Evolutionary conservation across 2,329 filamentous ascomycete species (phyloP), one percentile per base, ranked within the genome.

Genomic region (Colletotrichum tropicale): DNA sequence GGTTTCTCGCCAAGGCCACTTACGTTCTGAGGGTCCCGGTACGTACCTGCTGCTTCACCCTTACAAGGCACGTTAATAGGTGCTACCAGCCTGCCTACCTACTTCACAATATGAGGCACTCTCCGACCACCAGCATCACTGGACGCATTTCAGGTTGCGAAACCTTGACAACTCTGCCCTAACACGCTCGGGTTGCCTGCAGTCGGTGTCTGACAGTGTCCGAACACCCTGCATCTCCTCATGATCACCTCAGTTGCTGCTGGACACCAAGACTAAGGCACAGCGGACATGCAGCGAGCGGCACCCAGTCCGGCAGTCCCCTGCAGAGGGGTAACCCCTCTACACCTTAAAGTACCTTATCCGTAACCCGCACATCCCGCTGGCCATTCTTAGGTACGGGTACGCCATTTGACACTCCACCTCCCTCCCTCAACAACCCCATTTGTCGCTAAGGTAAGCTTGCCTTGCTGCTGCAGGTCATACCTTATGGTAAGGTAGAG

Each of bases 1-100:
- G 73, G 73, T 75, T 72, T 72, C 72, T 69, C 73, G 73, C 73
- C 55, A 56, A 75, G 67, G 56, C 72, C 21, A 71, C 34, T 28
- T 43, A 52, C 61, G 34, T 48, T n/a, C 64, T 36, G 62, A 75
- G 72, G 69, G 62, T 72, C 72, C 15, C 15, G 62, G 72, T 75
- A 75, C 73, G 73, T 75, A 75, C 69, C 68, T 32, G 32, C 61
- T 30, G 36, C 64, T 30, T 16, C 48, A 52, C 64, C 64, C 48
- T 48, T 21, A 48, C 43, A 48, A 62, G 26, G 64, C 48, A 28
- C 38, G 21, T 38, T 38, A 13, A 34, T 34, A 18, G 36, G 16
- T 30, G 13, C 61, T 26, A 43, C 28, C 36, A 62, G 24, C 36
- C 36, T 18, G 36, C 36, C 36, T 38, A 38, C 36, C 36, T 38